phyloP scores from a whole-genome alignment of 2,329 filamentous ascomycete species.

The Mycosphaerelloides madeirae region DNA sequence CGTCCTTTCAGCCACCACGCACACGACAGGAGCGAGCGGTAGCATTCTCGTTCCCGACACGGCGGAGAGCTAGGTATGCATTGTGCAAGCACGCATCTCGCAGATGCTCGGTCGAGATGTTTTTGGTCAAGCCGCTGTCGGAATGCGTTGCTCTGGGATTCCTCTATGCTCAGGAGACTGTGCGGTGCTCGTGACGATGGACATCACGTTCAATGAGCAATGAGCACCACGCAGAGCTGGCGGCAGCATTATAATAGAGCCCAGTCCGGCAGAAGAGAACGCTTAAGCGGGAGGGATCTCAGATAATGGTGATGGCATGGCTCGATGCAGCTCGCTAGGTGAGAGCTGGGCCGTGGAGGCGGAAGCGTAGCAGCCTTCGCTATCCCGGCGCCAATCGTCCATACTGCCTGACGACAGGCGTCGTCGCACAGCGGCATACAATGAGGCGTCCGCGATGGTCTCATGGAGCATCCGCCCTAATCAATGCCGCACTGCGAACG shows the following conservation, averaged over 20 bases:
- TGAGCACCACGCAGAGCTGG: no score
- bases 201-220: no score
- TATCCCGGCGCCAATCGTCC: slow-evolving; percentile 19
- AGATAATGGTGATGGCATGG: slow-evolving; percentile 12
- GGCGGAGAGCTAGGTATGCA: slow-evolving; percentile 17
- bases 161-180: no score
- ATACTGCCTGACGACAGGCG: slow-evolving; percentile 6
- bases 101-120: slow-evolving; percentile 23
- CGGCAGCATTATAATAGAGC: no score
- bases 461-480: slow-evolving; percentile 2
- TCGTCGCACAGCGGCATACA: slow-evolving; percentile 15
- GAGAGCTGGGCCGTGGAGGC: slow-evolving; percentile 12
- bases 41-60: slow-evolving; percentile 19
- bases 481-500: slow-evolving; percentile 1
- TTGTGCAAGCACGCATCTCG: slow-evolving; percentile 17
- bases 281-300: no score
- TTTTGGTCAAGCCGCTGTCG: slow-evolving; percentile 12
- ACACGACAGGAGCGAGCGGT: slow-evolving; percentile 19
- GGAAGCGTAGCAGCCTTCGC: slow-evolving; percentile 12
- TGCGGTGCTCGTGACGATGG: no score
- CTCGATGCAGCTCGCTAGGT: slow-evolving; percentile 9
- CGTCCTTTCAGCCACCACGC: slow-evolving; percentile 17
- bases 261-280: no score
- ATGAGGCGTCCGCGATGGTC: slow-evolving; percentile 10
- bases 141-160: no score